Conservation (phyloP, 2,329 filamentous ascomycete species). For the Penicillium sp. region DNA sequence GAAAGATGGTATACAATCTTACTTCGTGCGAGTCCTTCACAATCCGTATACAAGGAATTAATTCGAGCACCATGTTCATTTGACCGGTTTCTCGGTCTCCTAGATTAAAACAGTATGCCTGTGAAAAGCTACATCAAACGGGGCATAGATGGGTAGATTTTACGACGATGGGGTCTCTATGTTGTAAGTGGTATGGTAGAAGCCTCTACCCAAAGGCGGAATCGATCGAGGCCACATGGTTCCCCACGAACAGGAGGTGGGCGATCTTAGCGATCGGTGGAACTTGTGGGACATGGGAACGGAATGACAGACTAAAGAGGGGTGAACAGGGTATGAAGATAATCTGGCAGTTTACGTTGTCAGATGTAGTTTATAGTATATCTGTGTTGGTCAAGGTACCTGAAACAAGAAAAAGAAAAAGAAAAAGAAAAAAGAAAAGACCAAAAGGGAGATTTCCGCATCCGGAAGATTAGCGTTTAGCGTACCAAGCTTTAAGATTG, state of each 20-base stretch:
- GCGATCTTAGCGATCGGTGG: conserved; percentile 4
- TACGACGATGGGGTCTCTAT: no score
- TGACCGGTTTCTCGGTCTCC: no score
- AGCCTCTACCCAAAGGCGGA: neutral
- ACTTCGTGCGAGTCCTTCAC: neutral
- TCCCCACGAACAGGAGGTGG: conserved; percentile 8
- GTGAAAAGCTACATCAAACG: no score
- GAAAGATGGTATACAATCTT: neutral
- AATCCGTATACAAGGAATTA: no score
- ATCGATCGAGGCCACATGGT: neutral
- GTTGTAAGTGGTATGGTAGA: no score
- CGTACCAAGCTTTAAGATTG: neutral
- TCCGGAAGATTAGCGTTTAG: neutral
- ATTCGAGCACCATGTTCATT: no score
- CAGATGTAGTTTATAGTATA: no score
- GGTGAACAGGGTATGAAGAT: no score
- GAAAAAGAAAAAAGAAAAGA: neutral
- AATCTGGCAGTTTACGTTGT: no score
- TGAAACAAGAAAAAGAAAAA: neutral
- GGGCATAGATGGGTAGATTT: no score
- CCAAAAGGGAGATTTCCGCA: neutral
- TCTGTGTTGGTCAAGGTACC: no score
- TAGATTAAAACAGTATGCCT: no score
- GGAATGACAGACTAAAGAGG: neutral
- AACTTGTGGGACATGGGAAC: neutral